A percentile compares a stretch with the other conserved stretches of the same genome.
These are phyloP conservation scores for Pyrenopolyporus hunteri DNA, from an alignment of 495 filamentous ascomycete species.

Conservation along the genomic window DNA sequence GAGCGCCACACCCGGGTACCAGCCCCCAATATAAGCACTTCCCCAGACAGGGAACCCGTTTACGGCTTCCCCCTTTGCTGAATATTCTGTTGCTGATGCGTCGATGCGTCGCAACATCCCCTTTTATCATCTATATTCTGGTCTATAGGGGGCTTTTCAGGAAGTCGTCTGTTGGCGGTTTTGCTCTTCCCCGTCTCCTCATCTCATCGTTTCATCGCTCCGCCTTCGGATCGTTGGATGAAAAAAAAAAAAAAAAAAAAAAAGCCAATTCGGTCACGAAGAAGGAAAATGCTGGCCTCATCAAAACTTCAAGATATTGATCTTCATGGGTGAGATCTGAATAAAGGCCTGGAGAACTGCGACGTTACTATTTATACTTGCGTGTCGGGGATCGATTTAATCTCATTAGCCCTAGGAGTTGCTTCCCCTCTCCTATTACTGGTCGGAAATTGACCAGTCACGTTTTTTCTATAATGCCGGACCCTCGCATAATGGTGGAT, in stretches of 20 bases:
- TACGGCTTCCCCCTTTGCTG: conserved; percentile 4
- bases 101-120: neutral
- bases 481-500: conserved; percentile 14
- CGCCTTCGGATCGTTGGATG: neutral
- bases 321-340: conserved; percentile 5
- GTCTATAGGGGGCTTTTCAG: neutral
- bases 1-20: conserved; percentile 2
- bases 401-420: neutral
- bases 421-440: neutral
- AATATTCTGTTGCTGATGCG: neutral
- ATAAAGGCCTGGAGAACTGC: neutral
- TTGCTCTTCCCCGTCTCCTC: neutral
- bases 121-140: neutral
- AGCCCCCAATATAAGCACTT: neutral
- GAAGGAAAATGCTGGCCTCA: conserved; percentile 13
- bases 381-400: neutral
- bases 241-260: neutral
- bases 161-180: neutral
- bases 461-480: conserved; percentile 17
- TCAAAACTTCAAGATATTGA: conserved; percentile 3
- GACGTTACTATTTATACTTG: neutral
- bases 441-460: conserved; percentile 23
- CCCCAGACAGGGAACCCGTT: neutral
- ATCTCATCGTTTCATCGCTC: neutral
- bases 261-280: neutral